These are phyloP conservation scores for Penicillium fuscoglaucum DNA, from an alignment of 2,329 filamentous ascomycete genomes.

Conservation along the genomic window DNA sequence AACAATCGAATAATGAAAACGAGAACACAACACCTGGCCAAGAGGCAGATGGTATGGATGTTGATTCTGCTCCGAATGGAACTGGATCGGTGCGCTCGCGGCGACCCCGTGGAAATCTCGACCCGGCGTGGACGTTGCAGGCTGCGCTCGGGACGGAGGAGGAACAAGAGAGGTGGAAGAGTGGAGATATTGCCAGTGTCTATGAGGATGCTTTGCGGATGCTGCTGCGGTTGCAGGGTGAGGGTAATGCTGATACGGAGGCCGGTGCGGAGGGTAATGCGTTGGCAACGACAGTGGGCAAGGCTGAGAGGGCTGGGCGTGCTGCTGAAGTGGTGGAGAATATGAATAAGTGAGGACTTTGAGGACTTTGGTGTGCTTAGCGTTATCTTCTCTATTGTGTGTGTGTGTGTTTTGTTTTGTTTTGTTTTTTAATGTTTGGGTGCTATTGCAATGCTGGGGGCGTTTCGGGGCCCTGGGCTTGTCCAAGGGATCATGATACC, in stretches of 20 bases:
- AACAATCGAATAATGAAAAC: neutral
- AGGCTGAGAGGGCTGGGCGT: conserved; percentile 46
- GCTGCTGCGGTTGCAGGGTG: conserved; percentile 42
- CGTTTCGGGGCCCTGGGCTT: conserved; percentile 17
- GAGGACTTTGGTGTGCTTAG: conserved; percentile 8
- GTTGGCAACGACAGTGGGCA: conserved; percentile 49
- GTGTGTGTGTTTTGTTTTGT: no score
- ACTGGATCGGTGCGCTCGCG: neutral
- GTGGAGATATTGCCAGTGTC: conserved; percentile 44
- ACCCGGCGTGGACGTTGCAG: conserved; percentile 34
- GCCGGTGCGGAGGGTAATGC: conserved; percentile 34
- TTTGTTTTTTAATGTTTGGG: neutral
- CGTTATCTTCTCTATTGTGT: conserved; percentile 10
- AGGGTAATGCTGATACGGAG: conserved; percentile 25
- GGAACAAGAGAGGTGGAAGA: conserved; percentile 41
- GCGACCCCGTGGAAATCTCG: neutral
- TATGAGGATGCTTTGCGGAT: conserved; percentile 45
- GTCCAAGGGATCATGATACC: conserved; percentile 27
- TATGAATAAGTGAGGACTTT: conserved; percentile 42
- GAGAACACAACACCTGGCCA: neutral
- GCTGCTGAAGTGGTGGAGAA: conserved; percentile 51
- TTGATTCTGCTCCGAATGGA: conserved; percentile 26
- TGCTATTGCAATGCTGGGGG: conserved; percentile 12
- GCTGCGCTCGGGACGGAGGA: conserved; percentile 35
- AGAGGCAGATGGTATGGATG: conserved; percentile 30